phyloP scores from a whole-genome alignment of 352 stramenopile genomes.

The Globisporangium splendens region DNA sequence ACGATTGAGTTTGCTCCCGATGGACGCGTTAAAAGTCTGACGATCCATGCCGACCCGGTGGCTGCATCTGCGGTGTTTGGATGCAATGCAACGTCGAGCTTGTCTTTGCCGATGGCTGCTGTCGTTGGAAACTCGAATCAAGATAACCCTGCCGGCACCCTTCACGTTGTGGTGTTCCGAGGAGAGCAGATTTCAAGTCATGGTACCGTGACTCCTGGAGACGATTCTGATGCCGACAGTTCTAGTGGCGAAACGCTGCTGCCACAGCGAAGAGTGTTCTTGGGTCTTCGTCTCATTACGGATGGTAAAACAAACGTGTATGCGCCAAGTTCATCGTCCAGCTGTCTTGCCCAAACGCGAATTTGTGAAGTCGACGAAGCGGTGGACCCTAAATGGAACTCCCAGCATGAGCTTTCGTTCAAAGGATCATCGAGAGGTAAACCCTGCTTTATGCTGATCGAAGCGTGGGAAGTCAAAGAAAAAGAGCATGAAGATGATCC shows the following conservation, averaged over 20 bases:
- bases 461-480: slow-evolving; percentile 74
- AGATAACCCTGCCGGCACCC: slow-evolving; percentile 69
- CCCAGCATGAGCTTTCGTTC: slow-evolving; percentile 68
- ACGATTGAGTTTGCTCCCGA: slow-evolving; percentile 87
- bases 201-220: slow-evolving; percentile 39
- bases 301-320: slow-evolving; percentile 89
- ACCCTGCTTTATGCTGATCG: slow-evolving; percentile 86
- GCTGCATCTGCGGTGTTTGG: slow-evolving; percentile 85
- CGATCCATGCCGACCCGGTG: slow-evolving; percentile 78
- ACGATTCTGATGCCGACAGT: slow-evolving; percentile 47
- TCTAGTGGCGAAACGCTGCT: slow-evolving; percentile 33
- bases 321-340: slow-evolving; percentile 68
- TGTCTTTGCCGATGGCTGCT: slow-evolving; percentile 80
- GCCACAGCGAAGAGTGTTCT: slow-evolving; percentile 44
- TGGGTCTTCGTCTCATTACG: slow-evolving; percentile 68
- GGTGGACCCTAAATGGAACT: slow-evolving; percentile 78
- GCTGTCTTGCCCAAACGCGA: slow-evolving; percentile 67
- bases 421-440: slow-evolving; percentile 69
- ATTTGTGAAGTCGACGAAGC: slow-evolving; percentile 50
- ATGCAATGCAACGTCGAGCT: slow-evolving; percentile 81
- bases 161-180: slow-evolving; percentile 78
- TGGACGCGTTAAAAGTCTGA: slow-evolving; percentile 85
- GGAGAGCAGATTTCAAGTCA: slow-evolving; percentile 81
- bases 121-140: slow-evolving; percentile 76
- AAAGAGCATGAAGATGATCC: slow-evolving; percentile 25